Conservation (phyloP, 2,329 filamentous ascomycete species). For the Diaporthe caulivora region DNA sequence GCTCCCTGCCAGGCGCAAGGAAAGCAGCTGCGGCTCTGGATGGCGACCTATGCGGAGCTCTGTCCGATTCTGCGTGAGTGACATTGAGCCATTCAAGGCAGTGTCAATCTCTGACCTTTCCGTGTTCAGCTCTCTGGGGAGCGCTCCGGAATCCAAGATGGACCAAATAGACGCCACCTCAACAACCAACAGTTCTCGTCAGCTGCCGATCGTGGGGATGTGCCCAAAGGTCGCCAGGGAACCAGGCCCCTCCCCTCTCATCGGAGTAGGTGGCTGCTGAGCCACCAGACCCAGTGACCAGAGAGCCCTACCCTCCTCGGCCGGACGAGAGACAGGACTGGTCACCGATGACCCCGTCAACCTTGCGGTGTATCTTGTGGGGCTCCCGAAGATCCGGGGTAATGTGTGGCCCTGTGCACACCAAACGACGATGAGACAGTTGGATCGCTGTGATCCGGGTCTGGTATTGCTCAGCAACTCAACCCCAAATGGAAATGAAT, state of each 20-base stretch:
- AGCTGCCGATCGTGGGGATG: conserved; percentile 15
- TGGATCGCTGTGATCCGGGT: background rate
- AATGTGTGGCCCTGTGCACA: background rate
- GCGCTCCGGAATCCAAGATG: background rate
- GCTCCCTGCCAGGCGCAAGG: background rate
- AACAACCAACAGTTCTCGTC: background rate
- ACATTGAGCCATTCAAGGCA: background rate
- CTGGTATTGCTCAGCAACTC: background rate
- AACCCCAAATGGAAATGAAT: background rate
- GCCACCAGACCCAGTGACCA: background rate
- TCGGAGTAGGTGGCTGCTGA: background rate
- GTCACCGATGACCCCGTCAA: background rate
- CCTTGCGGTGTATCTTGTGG: background rate
- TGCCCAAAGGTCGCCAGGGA: background rate
- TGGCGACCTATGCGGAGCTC: background rate
- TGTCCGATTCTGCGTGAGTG: background rate
- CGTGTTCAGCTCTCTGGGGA: conserved; percentile 4
- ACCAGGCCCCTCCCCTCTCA: background rate
- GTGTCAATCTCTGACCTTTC: background rate
- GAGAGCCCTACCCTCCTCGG: background rate
- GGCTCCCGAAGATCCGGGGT: background rate
- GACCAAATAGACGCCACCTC: background rate
- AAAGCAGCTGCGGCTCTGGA: background rate
- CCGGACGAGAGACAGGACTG: background rate
- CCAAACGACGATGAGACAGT: background rate